Conservation (phyloP, 768 basidiomycete genomes). For the Termitomyces sp. region DNA sequence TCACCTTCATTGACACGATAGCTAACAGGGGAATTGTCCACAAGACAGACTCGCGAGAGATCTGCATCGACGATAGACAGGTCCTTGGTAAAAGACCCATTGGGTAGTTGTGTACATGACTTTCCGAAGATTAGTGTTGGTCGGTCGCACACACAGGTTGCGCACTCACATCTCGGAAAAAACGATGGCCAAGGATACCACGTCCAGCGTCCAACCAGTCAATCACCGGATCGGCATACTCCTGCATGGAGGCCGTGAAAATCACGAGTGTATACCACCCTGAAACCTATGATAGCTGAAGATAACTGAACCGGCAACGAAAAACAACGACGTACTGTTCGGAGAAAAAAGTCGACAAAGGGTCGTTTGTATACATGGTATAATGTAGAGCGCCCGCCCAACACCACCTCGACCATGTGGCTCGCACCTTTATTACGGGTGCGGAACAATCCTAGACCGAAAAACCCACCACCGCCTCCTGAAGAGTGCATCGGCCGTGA, state of each 20-base stretch:
- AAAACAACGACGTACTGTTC: conserved; percentile 56
- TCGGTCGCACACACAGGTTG: not conserved
- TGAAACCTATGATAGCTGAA: conserved; percentile 65
- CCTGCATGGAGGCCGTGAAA: conserved; percentile 98
- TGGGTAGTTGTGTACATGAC: conserved; percentile 91
- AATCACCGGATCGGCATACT: conserved; percentile 99
- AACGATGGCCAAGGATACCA: conserved; percentile 81
- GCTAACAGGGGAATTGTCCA: conserved; percentile 94
- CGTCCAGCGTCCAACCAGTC: conserved; percentile 98
- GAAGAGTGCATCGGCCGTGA: conserved; percentile 63
- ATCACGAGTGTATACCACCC: conserved; percentile 98
- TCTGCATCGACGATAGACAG: conserved; percentile 84
- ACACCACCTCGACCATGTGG: conserved; percentile 90
- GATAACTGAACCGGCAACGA: not conserved
- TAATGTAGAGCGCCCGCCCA: conserved; percentile 83
- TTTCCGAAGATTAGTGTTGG: conserved; percentile 24
- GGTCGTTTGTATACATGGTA: conserved; percentile 99
- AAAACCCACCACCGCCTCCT: conserved; percentile 49
- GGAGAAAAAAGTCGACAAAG: conserved; percentile 92
- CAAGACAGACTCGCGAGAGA: conserved; percentile 87
- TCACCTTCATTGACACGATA: conserved; percentile 93
- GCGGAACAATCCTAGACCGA: conserved; percentile 52
- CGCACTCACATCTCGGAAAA: conserved; percentile 84
- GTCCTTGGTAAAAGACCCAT: conserved; percentile 95
- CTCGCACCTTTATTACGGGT: conserved; percentile 65